phyloP scores from a whole-genome alignment of 2,329 filamentous ascomycete genomes.

The Xylariaceae sp. region DNA sequence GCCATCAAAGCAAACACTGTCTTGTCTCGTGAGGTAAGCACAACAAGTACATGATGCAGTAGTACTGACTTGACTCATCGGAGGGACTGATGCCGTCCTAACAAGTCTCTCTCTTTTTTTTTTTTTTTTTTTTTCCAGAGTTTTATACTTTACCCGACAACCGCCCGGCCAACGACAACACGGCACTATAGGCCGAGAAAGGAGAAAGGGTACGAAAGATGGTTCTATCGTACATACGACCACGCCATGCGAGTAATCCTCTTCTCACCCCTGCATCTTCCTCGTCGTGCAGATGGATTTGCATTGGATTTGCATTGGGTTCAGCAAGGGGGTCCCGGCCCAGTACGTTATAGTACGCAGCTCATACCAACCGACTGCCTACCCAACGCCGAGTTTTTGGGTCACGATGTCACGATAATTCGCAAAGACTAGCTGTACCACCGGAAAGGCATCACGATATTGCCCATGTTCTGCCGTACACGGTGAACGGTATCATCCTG shows the following conservation, averaged over 20 bases:
- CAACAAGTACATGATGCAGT: not conserved
- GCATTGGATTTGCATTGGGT: conserved; percentile 2
- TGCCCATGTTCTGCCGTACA: conserved; percentile 7
- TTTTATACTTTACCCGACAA: too few species aligned
- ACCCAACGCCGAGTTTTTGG: conserved; percentile 6
- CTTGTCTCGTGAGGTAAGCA: conserved; percentile 12
- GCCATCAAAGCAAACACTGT: not conserved
- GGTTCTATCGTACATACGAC: not conserved
- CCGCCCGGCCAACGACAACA: too few species aligned
- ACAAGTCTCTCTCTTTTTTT: not conserved
- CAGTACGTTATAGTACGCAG: too few species aligned
- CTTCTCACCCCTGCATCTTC: conserved; percentile 11
- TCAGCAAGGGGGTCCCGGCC: conserved; percentile 7
- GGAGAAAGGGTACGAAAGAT: too few species aligned
- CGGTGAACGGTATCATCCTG: conserved; percentile 1
- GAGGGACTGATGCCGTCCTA: conserved; percentile 8
- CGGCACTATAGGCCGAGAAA: too few species aligned
- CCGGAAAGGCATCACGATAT: conserved; percentile 6
- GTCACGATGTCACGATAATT: conserved; percentile 11
- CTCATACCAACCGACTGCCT: not conserved
- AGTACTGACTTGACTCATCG: too few species aligned
- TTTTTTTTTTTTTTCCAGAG: too few species aligned
- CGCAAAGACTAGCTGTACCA: conserved; percentile 3
- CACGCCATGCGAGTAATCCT: conserved; percentile 12
- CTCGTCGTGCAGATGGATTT: conserved; percentile 10